Evolutionary conservation across 768 basidiomycete genomes (phyloP), one percentile per base, ranked within the genome.

Genomic region (Postia placenta): DNA sequence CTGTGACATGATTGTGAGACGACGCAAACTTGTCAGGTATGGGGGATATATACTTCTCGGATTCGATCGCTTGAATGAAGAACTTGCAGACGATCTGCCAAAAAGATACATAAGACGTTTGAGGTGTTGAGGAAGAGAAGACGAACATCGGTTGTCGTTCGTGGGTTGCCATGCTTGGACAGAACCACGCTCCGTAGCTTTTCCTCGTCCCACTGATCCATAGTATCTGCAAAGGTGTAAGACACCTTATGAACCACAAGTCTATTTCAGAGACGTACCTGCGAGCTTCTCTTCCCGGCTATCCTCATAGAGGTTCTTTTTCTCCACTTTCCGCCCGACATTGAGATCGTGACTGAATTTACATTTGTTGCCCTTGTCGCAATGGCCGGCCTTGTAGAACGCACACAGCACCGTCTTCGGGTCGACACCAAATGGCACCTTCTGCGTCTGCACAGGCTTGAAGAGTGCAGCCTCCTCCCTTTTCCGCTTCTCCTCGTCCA

Each of bases 151-250:
- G 95, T 98, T 2, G 85, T 87, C 22, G 90, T 95, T 56, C 84
- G 79, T 44, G 90, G 92, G 67, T 94, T 96, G 23, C 94, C 94
- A 53, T 81, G 76, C 67, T 92, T 94, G 9, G 85, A 87, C 15
- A 82, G 57, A 1, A 98, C 91, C 48, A 98, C 96, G n/a, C 70
- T 80, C 33, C 81, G 76, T 49, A 99, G 72, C 69, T 97, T 97
- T 60, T 85, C 92, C 52, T 98, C 89, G 67, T 96, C 92, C 96
- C 96, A 99, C 53, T 73, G 82, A 58, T 96, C 93, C 96, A 98
- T 98, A 11, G 92, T 93, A 69, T 98, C 94, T 93, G 50, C 26
- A 26, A 7, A 11, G 11, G 17, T 27, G 28, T 33, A 4, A 19
- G n/a, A 20, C 17, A 24, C n/a, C n/a, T n/a, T n/a, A n/a, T n/a